Percentiles rank a stretch among this genome's conserved stretches.
Conservation (phyloP, 108 stramenopile genomes). For the Skeletonema marinoi region DNA sequence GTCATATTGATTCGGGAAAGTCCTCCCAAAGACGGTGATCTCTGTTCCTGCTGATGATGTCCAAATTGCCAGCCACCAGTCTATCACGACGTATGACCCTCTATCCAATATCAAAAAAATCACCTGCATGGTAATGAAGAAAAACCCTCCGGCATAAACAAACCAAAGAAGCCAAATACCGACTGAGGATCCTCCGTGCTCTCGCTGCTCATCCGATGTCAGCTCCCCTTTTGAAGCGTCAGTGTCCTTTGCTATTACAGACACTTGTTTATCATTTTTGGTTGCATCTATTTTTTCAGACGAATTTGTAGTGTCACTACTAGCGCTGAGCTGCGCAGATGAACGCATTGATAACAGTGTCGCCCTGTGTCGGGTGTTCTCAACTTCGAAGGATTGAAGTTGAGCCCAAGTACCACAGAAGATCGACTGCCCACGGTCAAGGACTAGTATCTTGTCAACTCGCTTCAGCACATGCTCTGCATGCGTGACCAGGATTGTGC, state of each 20-base stretch:
- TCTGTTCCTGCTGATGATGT: slow-evolving; percentile 57
- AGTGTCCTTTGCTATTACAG: slow-evolving; percentile 6
- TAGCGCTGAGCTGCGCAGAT: slow-evolving; percentile 63
- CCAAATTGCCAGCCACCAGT: slow-evolving; percentile 88
- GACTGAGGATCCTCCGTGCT: slow-evolving; percentile 74
- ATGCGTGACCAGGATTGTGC: slow-evolving; percentile 88
- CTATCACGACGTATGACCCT: slow-evolving; percentile 70
- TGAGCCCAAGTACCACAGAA: slow-evolving; percentile 81
- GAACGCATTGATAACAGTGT: slow-evolving; percentile 71
- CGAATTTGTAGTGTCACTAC: background rate
- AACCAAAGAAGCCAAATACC: slow-evolving; percentile 84
- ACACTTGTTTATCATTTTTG: background rate
- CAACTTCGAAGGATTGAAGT: slow-evolving; percentile 46
- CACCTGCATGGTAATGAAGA: slow-evolving; percentile 52
- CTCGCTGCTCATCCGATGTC: slow-evolving; percentile 63
- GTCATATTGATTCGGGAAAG: slow-evolving; percentile 66
- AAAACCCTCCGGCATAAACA: slow-evolving; percentile 69
- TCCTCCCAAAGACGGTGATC: slow-evolving; percentile 51
- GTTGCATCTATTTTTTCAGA: background rate
- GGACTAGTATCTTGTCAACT: slow-evolving; percentile 74
- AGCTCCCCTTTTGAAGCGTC: slow-evolving; percentile 16
- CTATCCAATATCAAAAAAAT: slow-evolving; percentile 77
- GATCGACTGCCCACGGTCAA: slow-evolving; percentile 63
- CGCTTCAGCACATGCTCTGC: slow-evolving; percentile 76
- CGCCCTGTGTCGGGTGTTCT: slow-evolving; percentile 46